phyloP scores from a whole-genome alignment of 345 rosid species.

The Eucalyptus sp. region DNA sequence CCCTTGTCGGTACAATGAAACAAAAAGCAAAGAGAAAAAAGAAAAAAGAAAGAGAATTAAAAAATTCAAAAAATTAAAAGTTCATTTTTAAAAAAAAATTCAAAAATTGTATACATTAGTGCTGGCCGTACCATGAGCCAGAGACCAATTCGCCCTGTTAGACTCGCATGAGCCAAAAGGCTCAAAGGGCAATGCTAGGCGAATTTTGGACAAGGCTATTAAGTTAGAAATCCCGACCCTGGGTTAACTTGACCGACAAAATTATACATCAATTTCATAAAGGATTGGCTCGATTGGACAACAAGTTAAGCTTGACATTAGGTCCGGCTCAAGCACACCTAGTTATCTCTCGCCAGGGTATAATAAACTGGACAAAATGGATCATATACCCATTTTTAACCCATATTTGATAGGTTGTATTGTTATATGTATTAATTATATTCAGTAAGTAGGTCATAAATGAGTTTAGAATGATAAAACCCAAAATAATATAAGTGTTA shows the following conservation, averaged over 20 bases:
- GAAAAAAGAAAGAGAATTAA: no score
- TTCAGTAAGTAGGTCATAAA: neutral
- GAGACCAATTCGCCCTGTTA: neutral
- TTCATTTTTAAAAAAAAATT: no score
- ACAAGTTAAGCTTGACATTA: neutral
- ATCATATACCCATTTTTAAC: neutral
- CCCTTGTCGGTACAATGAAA: fast-evolving
- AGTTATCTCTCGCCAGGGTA: neutral
- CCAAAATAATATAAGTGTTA: no score
- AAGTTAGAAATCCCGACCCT: neutral
- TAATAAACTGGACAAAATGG: neutral
- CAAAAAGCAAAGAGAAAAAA: no score
- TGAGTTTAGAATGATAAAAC: neutral
- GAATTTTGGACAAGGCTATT: neutral
- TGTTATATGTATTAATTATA: neutral
- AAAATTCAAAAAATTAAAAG: fast-evolving
- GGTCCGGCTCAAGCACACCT: neutral
- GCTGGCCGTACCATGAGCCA: fast-evolving
- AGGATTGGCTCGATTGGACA: neutral
- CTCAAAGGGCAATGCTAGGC: neutral
- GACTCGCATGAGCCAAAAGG: neutral
- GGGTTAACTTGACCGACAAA: neutral
- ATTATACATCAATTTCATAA: neutral
- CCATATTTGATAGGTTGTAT: no score
- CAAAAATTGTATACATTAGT: neutral